Conservation (phyloP, 805 yeast species). For the Lachancea sp. region DNA sequence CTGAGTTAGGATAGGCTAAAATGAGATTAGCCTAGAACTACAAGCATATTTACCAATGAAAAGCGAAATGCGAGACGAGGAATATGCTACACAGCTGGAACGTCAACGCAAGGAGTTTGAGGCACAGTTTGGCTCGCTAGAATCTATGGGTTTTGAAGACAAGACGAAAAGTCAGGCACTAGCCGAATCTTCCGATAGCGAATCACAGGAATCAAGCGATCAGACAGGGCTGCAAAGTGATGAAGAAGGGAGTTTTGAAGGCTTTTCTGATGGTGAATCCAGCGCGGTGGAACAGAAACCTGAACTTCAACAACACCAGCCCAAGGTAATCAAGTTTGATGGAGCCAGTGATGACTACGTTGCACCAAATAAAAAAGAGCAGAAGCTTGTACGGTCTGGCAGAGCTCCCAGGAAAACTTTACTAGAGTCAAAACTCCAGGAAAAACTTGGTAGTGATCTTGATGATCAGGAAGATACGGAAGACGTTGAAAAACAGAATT, state of each 20-base stretch:
- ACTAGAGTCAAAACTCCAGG: conserved; percentile 19
- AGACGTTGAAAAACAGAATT: conserved; percentile 43
- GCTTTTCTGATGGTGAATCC: conserved; percentile 5
- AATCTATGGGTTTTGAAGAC: conserved; percentile 47
- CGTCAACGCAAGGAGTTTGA: conserved; percentile 54
- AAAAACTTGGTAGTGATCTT: conserved; percentile 19
- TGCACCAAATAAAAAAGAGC: conserved; percentile 41
- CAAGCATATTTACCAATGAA: too few relatives aligned
- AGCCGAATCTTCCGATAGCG: not conserved
- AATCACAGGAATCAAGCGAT: conserved; percentile 12
- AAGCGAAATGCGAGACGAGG: conserved; percentile 12
- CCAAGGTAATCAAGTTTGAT: conserved; percentile 23
- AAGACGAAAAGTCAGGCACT: conserved; percentile 28
- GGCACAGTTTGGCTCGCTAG: conserved; percentile 56
- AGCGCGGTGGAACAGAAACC: not conserved
- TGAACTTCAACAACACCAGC: conserved; percentile 3
- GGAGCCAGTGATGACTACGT: conserved; percentile 21
- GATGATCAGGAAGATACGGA: conserved; percentile 21
- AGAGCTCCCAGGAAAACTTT: conserved; percentile 39
- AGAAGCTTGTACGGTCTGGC: conserved; percentile 51
- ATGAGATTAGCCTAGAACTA: too few relatives aligned
- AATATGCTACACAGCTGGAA: conserved; percentile 35
- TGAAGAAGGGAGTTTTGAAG: conserved; percentile 12
- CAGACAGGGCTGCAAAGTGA: conserved; percentile 17
- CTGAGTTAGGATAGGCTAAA: not conserved